A percentile compares a stretch with the other conserved stretches of the same genome.
phyloP scores from a whole-genome alignment of 345 rosid genomes.

The Eucalyptus erythrocorys region DNA sequence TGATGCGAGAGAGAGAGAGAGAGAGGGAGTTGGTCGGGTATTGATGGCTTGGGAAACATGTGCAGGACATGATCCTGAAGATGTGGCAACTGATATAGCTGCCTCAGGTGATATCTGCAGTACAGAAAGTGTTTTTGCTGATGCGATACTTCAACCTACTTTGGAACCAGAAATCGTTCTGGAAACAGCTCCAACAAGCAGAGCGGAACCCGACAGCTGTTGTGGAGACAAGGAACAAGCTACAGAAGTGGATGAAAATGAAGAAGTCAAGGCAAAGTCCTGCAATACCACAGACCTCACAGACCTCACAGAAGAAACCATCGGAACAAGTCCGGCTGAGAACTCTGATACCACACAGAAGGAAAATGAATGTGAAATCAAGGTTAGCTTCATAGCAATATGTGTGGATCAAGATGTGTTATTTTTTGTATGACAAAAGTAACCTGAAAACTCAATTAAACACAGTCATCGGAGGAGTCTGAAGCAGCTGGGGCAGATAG shows the following conservation, averaged over 20 bases:
- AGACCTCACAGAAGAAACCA: neutral
- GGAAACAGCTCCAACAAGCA: neutral
- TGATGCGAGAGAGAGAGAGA: no score
- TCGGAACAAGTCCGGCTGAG: neutral
- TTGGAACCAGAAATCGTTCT: neutral
- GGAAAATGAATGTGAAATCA: neutral
- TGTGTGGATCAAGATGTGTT: neutral
- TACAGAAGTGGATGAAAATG: neutral
- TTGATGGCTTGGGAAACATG: neutral
- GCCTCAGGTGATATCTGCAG: neutral
- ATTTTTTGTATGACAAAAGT: neutral
- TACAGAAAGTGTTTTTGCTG: neutral
- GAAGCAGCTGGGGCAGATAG: neutral
- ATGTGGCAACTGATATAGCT: neutral
- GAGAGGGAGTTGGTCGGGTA: neutral
- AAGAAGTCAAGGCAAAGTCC: neutral
- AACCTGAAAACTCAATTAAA: neutral
- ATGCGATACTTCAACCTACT: neutral
- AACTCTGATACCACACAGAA: neutral
- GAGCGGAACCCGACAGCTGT: neutral
- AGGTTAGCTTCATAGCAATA: neutral
- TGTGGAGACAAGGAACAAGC: neutral
- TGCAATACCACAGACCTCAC: neutral
- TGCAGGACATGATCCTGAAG: neutral
- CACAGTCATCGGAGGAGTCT: neutral